Base-by-base conservation (phyloP, 108 stramenopile genomes). In the Schizochytrium sp. region DNA sequence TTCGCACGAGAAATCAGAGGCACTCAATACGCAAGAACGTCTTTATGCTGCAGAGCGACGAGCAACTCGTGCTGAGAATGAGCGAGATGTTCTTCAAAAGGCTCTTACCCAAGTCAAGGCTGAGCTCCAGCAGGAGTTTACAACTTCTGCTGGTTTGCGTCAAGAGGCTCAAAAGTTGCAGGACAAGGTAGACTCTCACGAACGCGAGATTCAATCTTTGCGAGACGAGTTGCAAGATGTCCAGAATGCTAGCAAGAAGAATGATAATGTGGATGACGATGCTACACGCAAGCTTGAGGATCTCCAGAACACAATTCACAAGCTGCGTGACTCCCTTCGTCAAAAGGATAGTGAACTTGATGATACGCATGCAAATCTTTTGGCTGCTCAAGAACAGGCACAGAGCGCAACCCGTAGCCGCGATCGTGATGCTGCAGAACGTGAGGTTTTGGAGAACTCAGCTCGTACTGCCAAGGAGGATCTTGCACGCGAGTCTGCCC, bases 121-220 rank as follows among this genome's bases (percentile, higher is more conserved):
- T 10, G 76, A 83, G 47, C 47, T 83, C 47, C 50, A 83, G 76
- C 47, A 83, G 40, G 76, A 83, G 76, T 83, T 83, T 53, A 53
- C 47, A n/a, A 49, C 47, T 13, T 55, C 47, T 8, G 53, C 47
- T 5, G 53, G 17, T n/a, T 40, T 83, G 5, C 76, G 76, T 7
- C 76, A 83, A 17, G 76, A 83, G 53, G 76, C 53, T n/a, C 76
- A 83, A 10, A 47, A n/a, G 10, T 47, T 53, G n/a, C 13, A 46
- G 47, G 76, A 83, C 47, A 40, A 17, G 17, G n/a, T 40, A 2
- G 53, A 83, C 7, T 5, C 45, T 42, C 12, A n/a, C 8, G 28
- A 10, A 5, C 76, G 76, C 28, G 53, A 83, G 45, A n/a, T 55
- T 5, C 12, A 7, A 8, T 17, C 76, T 42, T 47, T n/a, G 47